A percentile compares a stretch with the other conserved stretches of the same genome.
phyloP scores from a whole-genome alignment of 1,139 yeast genomes.

The Saccharomyces hybrid region DNA sequence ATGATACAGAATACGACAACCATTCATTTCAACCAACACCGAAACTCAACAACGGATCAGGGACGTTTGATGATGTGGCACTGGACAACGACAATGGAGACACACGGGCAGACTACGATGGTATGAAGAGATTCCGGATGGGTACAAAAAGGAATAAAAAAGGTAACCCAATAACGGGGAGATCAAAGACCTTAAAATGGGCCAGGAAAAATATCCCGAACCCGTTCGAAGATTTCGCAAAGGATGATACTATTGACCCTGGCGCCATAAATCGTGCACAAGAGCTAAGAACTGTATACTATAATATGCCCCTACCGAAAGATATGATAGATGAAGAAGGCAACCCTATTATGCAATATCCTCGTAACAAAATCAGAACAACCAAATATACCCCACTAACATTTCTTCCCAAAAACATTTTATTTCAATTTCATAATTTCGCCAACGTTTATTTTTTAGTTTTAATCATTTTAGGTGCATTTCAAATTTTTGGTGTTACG shows the following conservation, averaged over 20 bases:
- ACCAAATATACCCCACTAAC: no score
- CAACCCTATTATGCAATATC: slow-evolving; percentile 37
- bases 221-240: slow-evolving; percentile 27
- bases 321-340: slow-evolving; percentile 57
- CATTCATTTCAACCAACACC: slow-evolving; percentile 29
- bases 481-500: slow-evolving; percentile 85
- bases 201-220: slow-evolving; percentile 30
- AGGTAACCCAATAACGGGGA: slow-evolving; percentile 68
- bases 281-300: slow-evolving; percentile 48
- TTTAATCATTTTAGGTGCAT: slow-evolving; percentile 68
- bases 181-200: slow-evolving; percentile 37
- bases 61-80: slow-evolving; percentile 21
- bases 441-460: no score
- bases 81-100: slow-evolving; percentile 21
- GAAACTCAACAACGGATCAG: slow-evolving; percentile 14
- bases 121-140: slow-evolving; percentile 76
- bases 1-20: slow-evolving; percentile 15
- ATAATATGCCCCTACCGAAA: slow-evolving; percentile 63
- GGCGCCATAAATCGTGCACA: slow-evolving; percentile 24
- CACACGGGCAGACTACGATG: slow-evolving; percentile 7
- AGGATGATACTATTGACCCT: slow-evolving; percentile 4
- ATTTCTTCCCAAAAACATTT: no score
- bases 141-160: slow-evolving; percentile 78
- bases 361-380: no score
- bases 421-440: no score